Evolutionary conservation across 805 yeast genomes (phyloP).

Genomic region (Wickerhamiella parazyma): DNA sequence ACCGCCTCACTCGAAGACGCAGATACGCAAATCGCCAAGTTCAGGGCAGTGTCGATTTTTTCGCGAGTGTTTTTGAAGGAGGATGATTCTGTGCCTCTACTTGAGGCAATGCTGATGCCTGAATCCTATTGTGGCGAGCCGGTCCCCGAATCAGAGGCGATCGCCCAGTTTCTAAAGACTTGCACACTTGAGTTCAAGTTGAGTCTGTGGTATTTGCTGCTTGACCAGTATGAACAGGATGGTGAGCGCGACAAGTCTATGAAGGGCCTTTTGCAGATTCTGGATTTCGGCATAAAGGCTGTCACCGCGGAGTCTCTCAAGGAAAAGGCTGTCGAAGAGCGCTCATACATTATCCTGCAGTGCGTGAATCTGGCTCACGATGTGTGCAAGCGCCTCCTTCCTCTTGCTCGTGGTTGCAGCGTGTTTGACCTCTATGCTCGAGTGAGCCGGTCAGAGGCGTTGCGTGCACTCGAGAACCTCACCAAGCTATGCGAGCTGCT

Average conservation of each 20-base stretch:
- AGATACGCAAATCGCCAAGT: slow-evolving; percentile 51
- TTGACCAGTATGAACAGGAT: slow-evolving; percentile 37
- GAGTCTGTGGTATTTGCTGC: slow-evolving; percentile 61
- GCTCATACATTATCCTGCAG: slow-evolving; percentile 34
- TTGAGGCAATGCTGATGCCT: slow-evolving; percentile 28
- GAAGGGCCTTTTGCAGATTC: slow-evolving; percentile 30
- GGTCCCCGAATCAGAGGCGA: slow-evolving; percentile 34
- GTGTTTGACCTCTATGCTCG: background rate
- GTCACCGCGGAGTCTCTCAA: slow-evolving; percentile 22
- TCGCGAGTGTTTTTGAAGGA: slow-evolving; percentile 32
- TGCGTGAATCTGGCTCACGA: slow-evolving; percentile 42
- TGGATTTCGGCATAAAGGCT: slow-evolving; percentile 34
- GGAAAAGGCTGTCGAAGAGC: slow-evolving; percentile 22
- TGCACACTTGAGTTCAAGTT: slow-evolving; percentile 56
- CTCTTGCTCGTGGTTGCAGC: slow-evolving; percentile 8
- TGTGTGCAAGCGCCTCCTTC: slow-evolving; percentile 28
- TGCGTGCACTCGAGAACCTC: slow-evolving; percentile 11
- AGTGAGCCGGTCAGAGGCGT: background rate
- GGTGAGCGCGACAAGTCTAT: slow-evolving; percentile 36
- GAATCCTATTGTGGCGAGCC: slow-evolving; percentile 12
- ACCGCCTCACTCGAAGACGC: slow-evolving; percentile 38
- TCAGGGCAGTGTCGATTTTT: slow-evolving; percentile 55
- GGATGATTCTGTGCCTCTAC: slow-evolving; percentile 13
- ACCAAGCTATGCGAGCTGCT: slow-evolving; percentile 24
- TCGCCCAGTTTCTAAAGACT: slow-evolving; percentile 43